A percentile compares a stretch with the other conserved stretches of the same genome.
Conservation (phyloP, 441 rosid genomes). For the Melastoma candidum region DNA sequence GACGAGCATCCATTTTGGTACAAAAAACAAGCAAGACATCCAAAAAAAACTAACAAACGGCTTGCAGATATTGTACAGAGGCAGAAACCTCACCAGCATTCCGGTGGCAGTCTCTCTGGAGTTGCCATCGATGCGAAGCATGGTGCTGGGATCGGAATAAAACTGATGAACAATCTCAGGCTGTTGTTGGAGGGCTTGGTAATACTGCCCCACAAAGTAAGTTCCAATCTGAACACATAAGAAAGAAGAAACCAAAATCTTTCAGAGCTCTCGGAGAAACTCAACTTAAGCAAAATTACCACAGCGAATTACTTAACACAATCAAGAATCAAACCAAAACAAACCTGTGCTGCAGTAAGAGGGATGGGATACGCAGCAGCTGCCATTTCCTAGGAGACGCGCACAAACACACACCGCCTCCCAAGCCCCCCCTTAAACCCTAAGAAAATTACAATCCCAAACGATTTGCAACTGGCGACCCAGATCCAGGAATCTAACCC, state of each 20-base stretch:
- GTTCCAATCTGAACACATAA: conserved; percentile 57
- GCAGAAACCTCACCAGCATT: conserved; percentile 35
- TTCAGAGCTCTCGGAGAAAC: neutral
- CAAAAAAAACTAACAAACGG: neutral
- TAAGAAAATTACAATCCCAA: conserved; percentile 1
- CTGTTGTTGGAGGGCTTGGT: conserved; percentile 64
- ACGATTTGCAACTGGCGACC: conserved; percentile 9
- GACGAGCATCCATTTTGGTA: too few species aligned
- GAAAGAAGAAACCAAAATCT: conserved; percentile 4
- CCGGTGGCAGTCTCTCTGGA: conserved; percentile 49
- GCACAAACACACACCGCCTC: too few species aligned
- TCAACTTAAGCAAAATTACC: too few species aligned
- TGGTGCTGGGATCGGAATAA: conserved; percentile 69
- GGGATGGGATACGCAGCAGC: conserved; percentile 39
- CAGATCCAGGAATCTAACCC: conserved; percentile 16
- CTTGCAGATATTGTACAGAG: too few species aligned
- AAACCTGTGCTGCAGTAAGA: conserved; percentile 57
- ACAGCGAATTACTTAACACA: neutral
- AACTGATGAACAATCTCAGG: conserved; percentile 73
- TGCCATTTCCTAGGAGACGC: conserved; percentile 27
- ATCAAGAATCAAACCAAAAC: neutral
- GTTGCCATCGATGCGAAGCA: conserved; percentile 69
- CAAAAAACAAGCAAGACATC: neutral
- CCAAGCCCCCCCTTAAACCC: conserved; percentile 15
- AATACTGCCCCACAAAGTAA: conserved; percentile 81